Evolutionary conservation across 768 basidiomycete species (phyloP).

Genomic region (Lepiota brunneoincarnata): DNA sequence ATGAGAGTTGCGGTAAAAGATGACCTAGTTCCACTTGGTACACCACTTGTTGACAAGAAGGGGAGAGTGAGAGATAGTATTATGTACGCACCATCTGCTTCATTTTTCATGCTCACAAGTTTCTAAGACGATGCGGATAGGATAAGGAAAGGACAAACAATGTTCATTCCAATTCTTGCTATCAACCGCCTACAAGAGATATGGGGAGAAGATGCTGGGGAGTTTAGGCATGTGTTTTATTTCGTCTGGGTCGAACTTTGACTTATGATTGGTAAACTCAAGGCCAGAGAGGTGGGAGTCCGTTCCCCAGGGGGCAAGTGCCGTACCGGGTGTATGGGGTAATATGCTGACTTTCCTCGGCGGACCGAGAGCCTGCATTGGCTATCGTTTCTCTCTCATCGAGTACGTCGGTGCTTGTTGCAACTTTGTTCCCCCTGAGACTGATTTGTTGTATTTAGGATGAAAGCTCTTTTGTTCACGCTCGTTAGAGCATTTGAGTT

Average conservation of each 20-base stretch:
- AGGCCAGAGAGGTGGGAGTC: slow-evolving; percentile 67
- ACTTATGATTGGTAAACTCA: neutral
- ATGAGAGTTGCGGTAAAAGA: slow-evolving; percentile 46
- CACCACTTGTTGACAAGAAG: slow-evolving; percentile 41
- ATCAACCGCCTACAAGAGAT: slow-evolving; percentile 50
- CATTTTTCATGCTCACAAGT: neutral
- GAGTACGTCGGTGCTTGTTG: slow-evolving; percentile 40
- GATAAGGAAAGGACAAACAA: slow-evolving; percentile 40
- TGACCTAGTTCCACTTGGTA: slow-evolving; percentile 48
- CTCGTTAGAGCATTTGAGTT: slow-evolving; percentile 42
- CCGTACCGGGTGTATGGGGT: slow-evolving; percentile 60
- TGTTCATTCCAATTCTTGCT: slow-evolving; percentile 48
- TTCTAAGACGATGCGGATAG: slow-evolving; percentile 17
- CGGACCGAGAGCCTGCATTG: slow-evolving; percentile 65
- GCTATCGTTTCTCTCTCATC: slow-evolving; percentile 60
- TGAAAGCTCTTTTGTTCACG: slow-evolving; percentile 30
- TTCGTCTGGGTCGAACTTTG: neutral
- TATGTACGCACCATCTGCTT: slow-evolving; percentile 20
- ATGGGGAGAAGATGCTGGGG: slow-evolving; percentile 64
- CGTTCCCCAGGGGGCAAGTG: slow-evolving; percentile 37
- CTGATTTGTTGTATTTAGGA: slow-evolving; percentile 15
- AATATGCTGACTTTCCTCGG: slow-evolving; percentile 61
- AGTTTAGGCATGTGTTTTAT: slow-evolving; percentile 46
- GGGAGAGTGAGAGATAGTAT: slow-evolving; percentile 40
- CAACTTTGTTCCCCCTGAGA: neutral